A percentile compares a stretch with the other conserved stretches of the same genome.
phyloP scores from a whole-genome alignment of 129 eudicot genomes.

The Chrysanthemum seticuspe region DNA sequence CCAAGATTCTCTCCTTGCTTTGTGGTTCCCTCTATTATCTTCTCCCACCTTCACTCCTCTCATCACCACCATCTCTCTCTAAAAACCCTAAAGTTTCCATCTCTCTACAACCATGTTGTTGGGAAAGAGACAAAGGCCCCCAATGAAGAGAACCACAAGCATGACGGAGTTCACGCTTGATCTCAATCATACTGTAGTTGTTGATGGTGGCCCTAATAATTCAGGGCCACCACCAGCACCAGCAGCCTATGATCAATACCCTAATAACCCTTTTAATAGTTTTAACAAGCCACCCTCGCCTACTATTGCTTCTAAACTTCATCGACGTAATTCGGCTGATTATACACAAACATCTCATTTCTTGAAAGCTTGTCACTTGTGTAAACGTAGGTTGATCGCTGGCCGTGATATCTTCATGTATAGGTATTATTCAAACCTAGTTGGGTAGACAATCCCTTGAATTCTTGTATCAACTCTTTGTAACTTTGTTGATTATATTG shows the following conservation, averaged over 20 bases:
- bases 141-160: constrained; percentile 80
- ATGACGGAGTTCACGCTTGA: constrained; percentile 71
- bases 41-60: constrained; percentile 36
- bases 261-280: constrained; percentile 13
- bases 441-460: too few species aligned
- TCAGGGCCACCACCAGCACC: not conserved
- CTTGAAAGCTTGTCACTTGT: constrained; percentile 58
- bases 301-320: constrained; percentile 26
- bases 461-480: too few species aligned
- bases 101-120: constrained; percentile 42
- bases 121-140: constrained; percentile 66
- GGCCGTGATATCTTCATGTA: constrained; percentile 86
- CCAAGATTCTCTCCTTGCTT: constrained; percentile 52
- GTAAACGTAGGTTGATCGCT: constrained; percentile 54
- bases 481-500: too few species aligned
- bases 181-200: constrained; percentile 17
- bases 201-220: not conserved
- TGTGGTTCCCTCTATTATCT: constrained; percentile 52
- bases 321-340: constrained; percentile 54
- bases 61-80: constrained; percentile 19
- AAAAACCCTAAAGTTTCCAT: constrained; percentile 6
- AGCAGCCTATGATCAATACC: constrained; percentile 9
- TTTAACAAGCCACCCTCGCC: constrained; percentile 27
- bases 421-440: constrained; percentile 31
- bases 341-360: constrained; percentile 40